Conservation (phyloP, 192 early-diverging fungal genomes). For the Chytriomyces confervae region DNA sequence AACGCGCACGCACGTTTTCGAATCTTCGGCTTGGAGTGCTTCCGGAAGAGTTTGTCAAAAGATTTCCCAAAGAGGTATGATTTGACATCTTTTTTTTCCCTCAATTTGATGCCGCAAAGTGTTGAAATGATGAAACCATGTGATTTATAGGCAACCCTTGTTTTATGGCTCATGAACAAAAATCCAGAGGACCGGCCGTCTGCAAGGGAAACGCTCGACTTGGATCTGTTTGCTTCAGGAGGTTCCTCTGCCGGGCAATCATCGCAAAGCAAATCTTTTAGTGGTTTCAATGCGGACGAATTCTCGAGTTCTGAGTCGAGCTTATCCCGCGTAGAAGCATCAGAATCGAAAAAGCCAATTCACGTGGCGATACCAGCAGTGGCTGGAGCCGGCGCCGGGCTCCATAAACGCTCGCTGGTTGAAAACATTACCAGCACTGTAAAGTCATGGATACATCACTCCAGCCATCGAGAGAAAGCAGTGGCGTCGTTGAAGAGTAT, state of each 20-base stretch:
- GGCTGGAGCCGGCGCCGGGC: too few species aligned
- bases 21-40: conserved; percentile 71
- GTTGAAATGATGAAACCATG: conserved; percentile 5
- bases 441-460: conserved; percentile 26
- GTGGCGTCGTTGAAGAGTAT: not conserved
- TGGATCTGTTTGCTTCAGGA: too few species aligned
- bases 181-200: conserved; percentile 75
- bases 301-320: too few species aligned
- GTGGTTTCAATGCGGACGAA: too few species aligned
- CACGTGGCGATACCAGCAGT: too few species aligned
- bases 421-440: conserved; percentile 19
- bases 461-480: not conserved
- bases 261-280: too few species aligned
- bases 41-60: conserved; percentile 70
- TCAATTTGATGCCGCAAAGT: conserved; percentile 1
- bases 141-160: conserved; percentile 69
- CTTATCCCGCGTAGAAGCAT: too few species aligned
- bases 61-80: conserved; percentile 72
- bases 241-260: too few species aligned
- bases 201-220: conserved; percentile 71
- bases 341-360: too few species aligned
- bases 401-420: not conserved
- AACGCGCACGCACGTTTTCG: conserved; percentile 74
- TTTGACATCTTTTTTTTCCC: conserved; percentile 16
- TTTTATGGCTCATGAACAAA: conserved; percentile 81